Percentiles rank a stretch among this genome's conserved stretches.
Conservation (phyloP, 2,329 filamentous ascomycete genomes). For the Epichloe festucae region DNA sequence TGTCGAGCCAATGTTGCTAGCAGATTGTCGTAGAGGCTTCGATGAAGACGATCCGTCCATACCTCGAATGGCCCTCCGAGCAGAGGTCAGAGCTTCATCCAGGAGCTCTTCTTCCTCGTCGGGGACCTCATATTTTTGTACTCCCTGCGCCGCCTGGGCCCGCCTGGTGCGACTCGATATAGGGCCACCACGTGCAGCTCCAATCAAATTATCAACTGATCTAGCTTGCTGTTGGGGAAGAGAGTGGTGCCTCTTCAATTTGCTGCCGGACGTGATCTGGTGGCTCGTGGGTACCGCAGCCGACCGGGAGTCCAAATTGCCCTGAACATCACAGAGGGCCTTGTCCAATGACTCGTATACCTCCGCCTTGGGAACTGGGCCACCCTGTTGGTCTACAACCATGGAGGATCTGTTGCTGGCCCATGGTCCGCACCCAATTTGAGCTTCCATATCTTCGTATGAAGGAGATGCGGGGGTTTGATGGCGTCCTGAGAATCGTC, state of each 20-base stretch:
- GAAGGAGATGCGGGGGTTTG: conserved; percentile 67
- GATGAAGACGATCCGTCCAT: conserved; percentile 39
- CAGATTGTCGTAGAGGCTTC: conserved; percentile 44
- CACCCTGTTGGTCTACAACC: conserved; percentile 50
- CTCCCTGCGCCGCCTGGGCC: conserved; percentile 59
- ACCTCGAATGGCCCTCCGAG: conserved; percentile 60
- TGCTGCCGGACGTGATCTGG: conserved; percentile 32
- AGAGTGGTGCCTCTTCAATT: conserved; percentile 53
- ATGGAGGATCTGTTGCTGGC: conserved; percentile 75
- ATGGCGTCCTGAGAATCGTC: conserved; percentile 83
- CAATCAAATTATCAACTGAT: conserved; percentile 49
- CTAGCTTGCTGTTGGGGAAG: conserved; percentile 49
- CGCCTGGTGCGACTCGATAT: conserved; percentile 70
- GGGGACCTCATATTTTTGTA: conserved; percentile 81
- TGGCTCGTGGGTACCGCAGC: conserved; percentile 40
- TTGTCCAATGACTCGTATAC: conserved; percentile 49
- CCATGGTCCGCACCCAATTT: conserved; percentile 84
- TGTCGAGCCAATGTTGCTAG: conserved; percentile 46
- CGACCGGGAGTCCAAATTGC: conserved; percentile 31
- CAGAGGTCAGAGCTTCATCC: conserved; percentile 73
- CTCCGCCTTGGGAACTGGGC: conserved; percentile 37
- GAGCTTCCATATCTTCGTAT: conserved; percentile 83
- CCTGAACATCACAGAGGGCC: conserved; percentile 41
- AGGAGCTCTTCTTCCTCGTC: conserved; percentile 94
- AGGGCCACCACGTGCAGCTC: conserved; percentile 44